These are phyloP conservation scores for Aspergillus pseudoterreus DNA, from an alignment of 2,329 filamentous ascomycete genomes.

Conservation along the genomic window DNA sequence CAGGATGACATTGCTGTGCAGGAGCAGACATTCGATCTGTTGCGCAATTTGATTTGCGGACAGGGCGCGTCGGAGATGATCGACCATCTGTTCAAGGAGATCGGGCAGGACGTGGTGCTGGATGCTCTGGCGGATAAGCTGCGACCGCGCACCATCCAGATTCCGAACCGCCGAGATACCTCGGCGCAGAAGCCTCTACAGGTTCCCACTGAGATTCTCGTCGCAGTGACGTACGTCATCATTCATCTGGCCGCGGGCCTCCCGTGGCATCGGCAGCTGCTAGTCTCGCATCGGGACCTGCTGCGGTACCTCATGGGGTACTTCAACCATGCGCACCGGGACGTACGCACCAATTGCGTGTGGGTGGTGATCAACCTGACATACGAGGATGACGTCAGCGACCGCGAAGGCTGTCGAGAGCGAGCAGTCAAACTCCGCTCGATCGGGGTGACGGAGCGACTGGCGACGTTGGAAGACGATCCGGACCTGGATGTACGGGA, in stretches of 20 bases:
- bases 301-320: conserved; percentile 70
- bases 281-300: conserved; percentile 73
- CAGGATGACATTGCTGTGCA: conserved; percentile 82
- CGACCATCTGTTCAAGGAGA: conserved; percentile 71
- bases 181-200: conserved; percentile 25
- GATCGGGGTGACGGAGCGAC: conserved; percentile 66
- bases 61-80: conserved; percentile 66
- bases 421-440: conserved; percentile 66
- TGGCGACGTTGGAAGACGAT: conserved; percentile 64
- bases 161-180: conserved; percentile 30
- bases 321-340: conserved; percentile 67
- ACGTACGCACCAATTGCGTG: conserved; percentile 73
- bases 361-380: conserved; percentile 84
- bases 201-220: conserved; percentile 62
- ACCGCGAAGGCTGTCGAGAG: conserved; percentile 61
- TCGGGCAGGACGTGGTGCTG: conserved; percentile 76
- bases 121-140: conserved; percentile 77
- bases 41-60: conserved; percentile 81
- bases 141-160: conserved; percentile 45
- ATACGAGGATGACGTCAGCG: conserved; percentile 71
- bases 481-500: conserved; percentile 77
- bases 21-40: conserved; percentile 83
- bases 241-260: conserved; percentile 84
- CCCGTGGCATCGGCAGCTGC: conserved; percentile 70
- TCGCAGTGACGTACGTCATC: conserved; percentile 74